Base-by-base conservation (phyloP, 2,329 filamentous ascomycete genomes). In the Sporothrix brasiliensis region DNA sequence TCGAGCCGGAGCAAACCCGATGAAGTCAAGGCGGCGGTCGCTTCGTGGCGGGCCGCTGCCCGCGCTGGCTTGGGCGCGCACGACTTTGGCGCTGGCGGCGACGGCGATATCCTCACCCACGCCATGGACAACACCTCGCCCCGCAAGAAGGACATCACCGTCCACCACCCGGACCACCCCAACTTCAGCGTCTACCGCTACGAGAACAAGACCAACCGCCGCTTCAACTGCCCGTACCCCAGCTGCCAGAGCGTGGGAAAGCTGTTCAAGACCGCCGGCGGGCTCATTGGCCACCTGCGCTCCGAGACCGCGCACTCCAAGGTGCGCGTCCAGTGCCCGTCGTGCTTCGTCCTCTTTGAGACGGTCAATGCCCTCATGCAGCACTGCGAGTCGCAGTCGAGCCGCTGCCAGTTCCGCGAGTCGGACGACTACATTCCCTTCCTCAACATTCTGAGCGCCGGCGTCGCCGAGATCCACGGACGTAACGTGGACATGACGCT, bases 201-300 rank as follows among this genome's bases (percentile, higher is more conserved):
- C 79, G 82, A 76, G 69, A 79, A 83, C 53, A 68, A 77, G 0
- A 77, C 82, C 41, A 78, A 80, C 1, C 76, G 79, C 60, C 80
- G 79, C 65, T 91, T 82, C 78, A 80, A 77, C 69, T 91, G 88
- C 69, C 88, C 88, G 0, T 82, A 85, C 69, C 73, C 74, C 1
- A 74, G 76, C 3, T 90, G 88, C 82, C 78, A 79, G 82, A 68
- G 70, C 5, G 14, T 24, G 7, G 73, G 73, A 1, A 83, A 83
- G 70, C 78, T 77, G 2, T 84, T 82, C 75, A 78, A 78, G 50
- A 77, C 71, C 0, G 71, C 74, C 0, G 47, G 50, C 0, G 78
- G 70, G 0, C 74, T 87, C 6, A 70, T 81, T 1, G 58, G 34
- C 0, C 86, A 88, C 74, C 80, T 88, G 30, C 77, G 75, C 11